phyloP scores from a whole-genome alignment of 768 basidiomycete genomes.

The Russula virescens region DNA sequence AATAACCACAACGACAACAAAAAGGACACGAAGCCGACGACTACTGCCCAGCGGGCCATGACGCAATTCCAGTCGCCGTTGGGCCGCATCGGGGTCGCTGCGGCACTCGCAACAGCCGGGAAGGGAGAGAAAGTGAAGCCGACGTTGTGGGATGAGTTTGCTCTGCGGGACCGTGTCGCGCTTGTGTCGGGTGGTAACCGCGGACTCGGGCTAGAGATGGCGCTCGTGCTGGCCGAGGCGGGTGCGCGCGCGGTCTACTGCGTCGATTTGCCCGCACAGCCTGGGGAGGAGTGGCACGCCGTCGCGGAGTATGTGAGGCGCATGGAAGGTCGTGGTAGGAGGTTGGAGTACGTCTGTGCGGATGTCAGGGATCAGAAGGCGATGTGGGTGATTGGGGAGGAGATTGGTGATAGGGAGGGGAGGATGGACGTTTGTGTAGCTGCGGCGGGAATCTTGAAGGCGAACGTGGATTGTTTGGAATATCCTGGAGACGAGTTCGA shows the following conservation, averaged over 20 bases:
- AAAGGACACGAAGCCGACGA: not conserved
- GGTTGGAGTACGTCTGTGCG: slow-evolving; percentile 56
- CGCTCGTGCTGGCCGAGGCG: slow-evolving; percentile 63
- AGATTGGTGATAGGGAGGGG: slow-evolving; percentile 60
- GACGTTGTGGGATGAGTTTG: slow-evolving; percentile 58
- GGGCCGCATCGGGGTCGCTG: slow-evolving; percentile 57
- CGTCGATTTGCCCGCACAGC: slow-evolving; percentile 51
- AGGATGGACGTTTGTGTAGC: slow-evolving; percentile 74
- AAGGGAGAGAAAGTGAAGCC: slow-evolving; percentile 30
- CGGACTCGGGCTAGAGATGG: slow-evolving; percentile 80
- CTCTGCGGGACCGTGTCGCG: slow-evolving; percentile 48
- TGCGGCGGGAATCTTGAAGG: slow-evolving; percentile 66
- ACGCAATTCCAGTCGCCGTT: slow-evolving; percentile 41
- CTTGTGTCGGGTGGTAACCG: slow-evolving; percentile 39
- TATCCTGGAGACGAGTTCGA: slow-evolving; percentile 61
- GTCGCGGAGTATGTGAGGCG: slow-evolving; percentile 46
- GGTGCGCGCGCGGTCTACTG: slow-evolving; percentile 68
- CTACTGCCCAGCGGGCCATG: not conserved
- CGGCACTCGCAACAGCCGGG: slow-evolving; percentile 42
- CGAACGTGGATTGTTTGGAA: slow-evolving; percentile 55
- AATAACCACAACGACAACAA: not conserved
- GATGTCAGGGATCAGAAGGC: slow-evolving; percentile 61
- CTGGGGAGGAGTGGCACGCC: slow-evolving; percentile 53
- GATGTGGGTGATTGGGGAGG: slow-evolving; percentile 50
- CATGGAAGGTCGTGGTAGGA: slow-evolving; percentile 23